Percentiles rank a stretch among this genome's conserved stretches.
phyloP scores from a whole-genome alignment of 2,329 filamentous ascomycete genomes.

The Aspergillus puulaauensis region DNA sequence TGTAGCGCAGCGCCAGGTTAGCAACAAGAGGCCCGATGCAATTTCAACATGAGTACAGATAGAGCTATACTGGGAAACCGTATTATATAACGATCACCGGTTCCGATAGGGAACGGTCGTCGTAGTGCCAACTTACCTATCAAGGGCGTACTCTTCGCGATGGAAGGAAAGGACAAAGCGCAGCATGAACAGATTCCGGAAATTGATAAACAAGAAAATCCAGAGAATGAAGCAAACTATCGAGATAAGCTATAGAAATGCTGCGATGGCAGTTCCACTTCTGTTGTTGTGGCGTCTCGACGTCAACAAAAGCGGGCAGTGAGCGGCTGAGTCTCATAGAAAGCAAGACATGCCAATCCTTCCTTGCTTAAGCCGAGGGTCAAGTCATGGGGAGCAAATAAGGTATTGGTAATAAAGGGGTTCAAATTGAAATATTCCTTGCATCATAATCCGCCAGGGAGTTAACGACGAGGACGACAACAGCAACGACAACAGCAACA shows the following conservation, averaged over 20 bases:
- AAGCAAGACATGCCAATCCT: conserved; percentile 6
- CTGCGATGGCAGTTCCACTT: conserved; percentile 6
- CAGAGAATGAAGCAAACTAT: conserved; percentile 4
- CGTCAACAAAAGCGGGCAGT: conserved; percentile 8
- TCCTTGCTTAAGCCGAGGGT: conserved; percentile 9
- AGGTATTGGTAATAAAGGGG: conserved; percentile 1
- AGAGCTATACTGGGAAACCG: neutral
- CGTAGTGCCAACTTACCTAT: conserved; percentile 8
- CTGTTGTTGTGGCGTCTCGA: conserved; percentile 17
- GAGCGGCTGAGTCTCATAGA: conserved; percentile 8
- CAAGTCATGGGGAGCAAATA: neutral
- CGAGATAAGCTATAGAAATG: conserved; percentile 5
- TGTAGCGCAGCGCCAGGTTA: neutral
- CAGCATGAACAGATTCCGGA: neutral
- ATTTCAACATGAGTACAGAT: neutral
- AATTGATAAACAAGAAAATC: conserved; percentile 2
- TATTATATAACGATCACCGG: neutral
- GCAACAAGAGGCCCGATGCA: neutral
- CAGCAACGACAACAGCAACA: conserved; percentile 11
- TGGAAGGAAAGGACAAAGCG: conserved; percentile 9
- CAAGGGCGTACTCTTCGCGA: conserved; percentile 6
- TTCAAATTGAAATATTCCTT: conserved; percentile 19
- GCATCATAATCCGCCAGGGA: conserved; percentile 16
- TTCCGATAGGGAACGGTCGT: neutral
- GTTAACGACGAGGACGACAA: conserved; percentile 1